Evolutionary conservation across 2,329 filamentous ascomycete genomes (phyloP), one percentile per base, ranked within the genome.

Genomic region (Paecilomyces fulvus): DNA sequence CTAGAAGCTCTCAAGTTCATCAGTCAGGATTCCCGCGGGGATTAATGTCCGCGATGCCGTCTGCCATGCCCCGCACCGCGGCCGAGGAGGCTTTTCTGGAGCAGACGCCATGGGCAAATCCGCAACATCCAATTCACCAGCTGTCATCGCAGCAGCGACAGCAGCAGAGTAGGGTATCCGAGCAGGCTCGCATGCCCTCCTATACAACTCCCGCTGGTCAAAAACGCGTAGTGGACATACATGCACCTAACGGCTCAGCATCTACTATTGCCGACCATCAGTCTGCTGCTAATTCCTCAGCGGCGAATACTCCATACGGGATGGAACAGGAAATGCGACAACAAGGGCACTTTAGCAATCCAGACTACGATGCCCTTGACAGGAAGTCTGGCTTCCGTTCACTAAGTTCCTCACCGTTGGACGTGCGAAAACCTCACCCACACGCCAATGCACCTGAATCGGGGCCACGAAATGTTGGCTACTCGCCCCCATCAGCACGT

Each of bases 101-200:
- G 66, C 87, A 92, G 63, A 95, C 89, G 4, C 88, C 91, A 0
- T 96, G 92, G 92, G 90, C 91, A 33, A 95, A 95, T 68, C 90
- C 91, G 17, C 89, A 92, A 63, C 87, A 90, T 67, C 85, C 87
- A 6, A 81, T 84, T 9, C 86, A 90, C 67, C 80, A 83, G 60
- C 69, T 76, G 54, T 70, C 75, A 48, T 72, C 75, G 46, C 72
- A 68, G 25, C 65, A 68, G 55, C 64, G 72, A 46, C 65, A 67
- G 3, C 65, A 67, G 3, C 70, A 68, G 51, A 61, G 57, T 25
- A 65, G 64, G 54, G 59, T 68, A 8, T 69, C 70, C 23, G 73
- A 73, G 55, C 63, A 69, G 30, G 66, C 70, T 4, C 67, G 71
- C 23, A 63, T 68, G 14, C 67, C 67, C 51, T 65, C 70, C 33